Base-by-base conservation (phyloP, 768 basidiomycete genomes). In the Dioszegia crocea region DNA sequence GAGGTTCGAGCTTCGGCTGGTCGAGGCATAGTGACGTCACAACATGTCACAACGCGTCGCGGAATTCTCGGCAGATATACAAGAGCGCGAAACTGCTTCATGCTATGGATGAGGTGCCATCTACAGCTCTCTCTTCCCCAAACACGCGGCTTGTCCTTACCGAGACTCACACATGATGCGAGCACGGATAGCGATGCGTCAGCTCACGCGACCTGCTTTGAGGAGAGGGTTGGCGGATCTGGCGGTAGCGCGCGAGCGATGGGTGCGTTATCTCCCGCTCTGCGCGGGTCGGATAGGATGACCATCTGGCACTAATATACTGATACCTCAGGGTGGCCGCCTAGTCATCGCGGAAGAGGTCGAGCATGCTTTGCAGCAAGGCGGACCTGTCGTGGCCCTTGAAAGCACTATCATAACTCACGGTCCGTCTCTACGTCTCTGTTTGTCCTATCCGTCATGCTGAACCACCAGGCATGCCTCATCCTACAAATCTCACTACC, bases 331-430 rank as follows among this genome's bases (percentile, higher is more conserved):
- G 69, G 51, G 52, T 17, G 62, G 56, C 24, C 64, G 68, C 1
- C 62, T 76, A 0, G 67, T 70, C 19, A 24, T 77, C 19, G 57
- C 66, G 1, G 67, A 71, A 9, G 92, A 98, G 75, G 86, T 97
- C 30, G 79, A 86, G 62, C 83, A 92, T 56, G 92, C 93, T 3
- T 80, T 94, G 21, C 79, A 81, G 3, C 78, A 81, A 40, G 79
- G 81, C 10, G 80, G 79, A 61, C 85, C 91, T 19, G 81, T 97
- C 44, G 91, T 97, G 11, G 92, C 93, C 12, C 83, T 98, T 11
- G 94, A 98, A 75, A 89, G 88, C 1, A 86, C 94, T 1, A 83
- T 98, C 53, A 85, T 96, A 59, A 92, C 92, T 1, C 91, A 97
- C 80, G 94, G 80, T 71, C 29, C 16, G 67, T 65, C 41, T 11